phyloP scores from a whole-genome alignment of 352 stramenopile genomes.

The Detonula confervacea region DNA sequence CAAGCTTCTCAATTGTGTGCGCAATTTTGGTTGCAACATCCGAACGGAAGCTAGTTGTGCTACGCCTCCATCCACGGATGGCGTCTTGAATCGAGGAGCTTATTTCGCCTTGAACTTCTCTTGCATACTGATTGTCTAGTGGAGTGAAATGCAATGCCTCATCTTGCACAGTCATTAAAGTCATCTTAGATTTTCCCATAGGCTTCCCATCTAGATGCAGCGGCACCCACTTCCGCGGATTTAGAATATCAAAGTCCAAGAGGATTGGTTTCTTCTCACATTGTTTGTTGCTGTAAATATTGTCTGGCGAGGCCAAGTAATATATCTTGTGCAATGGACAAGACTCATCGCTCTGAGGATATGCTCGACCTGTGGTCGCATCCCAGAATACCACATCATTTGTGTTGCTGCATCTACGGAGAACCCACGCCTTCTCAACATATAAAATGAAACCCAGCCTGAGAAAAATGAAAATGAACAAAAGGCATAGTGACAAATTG shows the following conservation, averaged over 20 bases:
- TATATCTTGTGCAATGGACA: slow-evolving; percentile 89
- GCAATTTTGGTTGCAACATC: slow-evolving; percentile 88
- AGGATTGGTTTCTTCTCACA: slow-evolving; percentile 67
- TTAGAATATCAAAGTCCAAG: slow-evolving; percentile 89
- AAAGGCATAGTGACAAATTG: too few species aligned
- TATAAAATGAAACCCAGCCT: slow-evolving; percentile 8
- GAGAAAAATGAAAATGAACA: too few species aligned
- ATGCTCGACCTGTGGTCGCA: slow-evolving; percentile 87
- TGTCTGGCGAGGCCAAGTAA: slow-evolving; percentile 88
- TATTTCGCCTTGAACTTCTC: slow-evolving; percentile 87
- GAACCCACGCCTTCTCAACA: slow-evolving; percentile 58
- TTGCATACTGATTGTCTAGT: slow-evolving; percentile 75
- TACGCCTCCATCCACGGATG: slow-evolving; percentile 90
- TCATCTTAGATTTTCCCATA: too few species aligned
- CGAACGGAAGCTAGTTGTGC: slow-evolving; percentile 89
- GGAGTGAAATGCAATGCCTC: slow-evolving; percentile 80
- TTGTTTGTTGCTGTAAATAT: slow-evolving; percentile 91
- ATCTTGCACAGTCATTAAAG: slow-evolving; percentile 78
- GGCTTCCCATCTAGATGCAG: slow-evolving; percentile 81
- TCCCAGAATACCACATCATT: slow-evolving; percentile 89
- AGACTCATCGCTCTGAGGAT: slow-evolving; percentile 85
- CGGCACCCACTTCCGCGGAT: slow-evolving; percentile 88
- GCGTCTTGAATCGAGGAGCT: slow-evolving; percentile 87
- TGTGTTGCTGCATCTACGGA: slow-evolving; percentile 47
- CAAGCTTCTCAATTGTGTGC: slow-evolving; percentile 84